Conservation (phyloP, 495 filamentous ascomycete species). For the Penicillium antarcticum region DNA sequence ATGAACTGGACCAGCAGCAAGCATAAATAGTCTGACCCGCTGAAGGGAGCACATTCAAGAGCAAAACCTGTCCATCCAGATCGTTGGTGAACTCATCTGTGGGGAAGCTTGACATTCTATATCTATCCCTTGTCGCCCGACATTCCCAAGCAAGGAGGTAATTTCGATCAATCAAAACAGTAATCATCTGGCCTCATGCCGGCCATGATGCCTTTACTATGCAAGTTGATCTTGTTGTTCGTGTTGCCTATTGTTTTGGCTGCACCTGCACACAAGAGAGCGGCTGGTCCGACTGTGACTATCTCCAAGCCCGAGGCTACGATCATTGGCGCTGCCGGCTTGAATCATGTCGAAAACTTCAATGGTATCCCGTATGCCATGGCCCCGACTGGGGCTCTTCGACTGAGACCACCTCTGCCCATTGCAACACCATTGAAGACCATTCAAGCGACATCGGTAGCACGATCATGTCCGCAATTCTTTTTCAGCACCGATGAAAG, state of each 20-base stretch:
- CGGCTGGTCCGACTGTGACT: constrained; percentile 32
- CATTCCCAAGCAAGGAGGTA: neutral
- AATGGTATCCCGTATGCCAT: constrained; percentile 66
- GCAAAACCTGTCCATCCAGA: neutral
- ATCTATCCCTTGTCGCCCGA: neutral
- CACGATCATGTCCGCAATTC: constrained; percentile 55
- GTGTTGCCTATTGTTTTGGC: constrained; percentile 6
- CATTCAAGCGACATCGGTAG: constrained; percentile 46
- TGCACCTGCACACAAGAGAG: constrained; percentile 21
- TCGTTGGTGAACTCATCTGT: neutral
- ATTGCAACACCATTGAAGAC: constrained; percentile 47
- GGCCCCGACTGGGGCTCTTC: constrained; percentile 53
- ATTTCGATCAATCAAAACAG: neutral
- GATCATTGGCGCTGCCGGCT: constrained; percentile 41
- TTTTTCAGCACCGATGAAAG: constrained; percentile 39
- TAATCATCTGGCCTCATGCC: neutral
- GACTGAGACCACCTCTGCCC: constrained; percentile 57
- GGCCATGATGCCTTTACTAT: constrained; percentile 6
- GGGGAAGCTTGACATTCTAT: neutral
- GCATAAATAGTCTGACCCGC: no score
- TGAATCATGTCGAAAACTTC: constrained; percentile 46
- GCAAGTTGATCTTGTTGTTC: constrained; percentile 2
- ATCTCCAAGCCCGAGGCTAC: constrained; percentile 48
- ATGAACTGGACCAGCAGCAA: no score
- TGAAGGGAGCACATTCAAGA: neutral